Percentiles rank a stretch among this genome's conserved stretches.
Evolutionary conservation across 768 basidiomycete genomes (phyloP).

Genomic region (Tulasnella sp.): DNA sequence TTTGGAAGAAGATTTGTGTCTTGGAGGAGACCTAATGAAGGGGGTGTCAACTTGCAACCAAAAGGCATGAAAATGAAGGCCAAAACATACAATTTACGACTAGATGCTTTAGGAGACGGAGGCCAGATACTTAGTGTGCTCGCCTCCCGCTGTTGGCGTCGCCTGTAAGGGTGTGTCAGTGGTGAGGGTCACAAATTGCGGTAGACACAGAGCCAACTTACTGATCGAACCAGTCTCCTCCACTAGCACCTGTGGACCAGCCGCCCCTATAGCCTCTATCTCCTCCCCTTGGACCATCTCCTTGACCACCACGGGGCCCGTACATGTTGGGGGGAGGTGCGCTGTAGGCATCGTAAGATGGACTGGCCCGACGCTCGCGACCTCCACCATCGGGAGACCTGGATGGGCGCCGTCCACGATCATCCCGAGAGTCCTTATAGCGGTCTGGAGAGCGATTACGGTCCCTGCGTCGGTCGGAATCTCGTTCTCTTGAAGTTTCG

Average conservation of each 20-base stretch:
- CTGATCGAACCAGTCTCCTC: slow-evolving; percentile 64
- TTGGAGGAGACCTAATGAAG: slow-evolving; percentile 52
- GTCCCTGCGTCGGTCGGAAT: background rate
- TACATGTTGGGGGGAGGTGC: slow-evolving; percentile 56
- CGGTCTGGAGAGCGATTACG: background rate
- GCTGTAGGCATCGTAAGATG: slow-evolving; percentile 57
- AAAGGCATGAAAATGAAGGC: slow-evolving; percentile 7
- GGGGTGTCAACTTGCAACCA: slow-evolving; percentile 47
- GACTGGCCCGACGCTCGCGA: slow-evolving; percentile 40
- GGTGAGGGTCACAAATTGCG: slow-evolving; percentile 17
- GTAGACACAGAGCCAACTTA: slow-evolving; percentile 35
- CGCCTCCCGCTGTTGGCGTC: slow-evolving; percentile 60
- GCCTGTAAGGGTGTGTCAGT: slow-evolving; percentile 44
- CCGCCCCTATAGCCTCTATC: slow-evolving; percentile 40
- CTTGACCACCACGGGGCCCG: slow-evolving; percentile 37
- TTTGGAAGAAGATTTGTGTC: slow-evolving; percentile 45
- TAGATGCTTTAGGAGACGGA: slow-evolving; percentile 65
- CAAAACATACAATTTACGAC: slow-evolving; percentile 51
- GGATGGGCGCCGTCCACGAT: background rate
- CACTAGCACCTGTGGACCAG: slow-evolving; percentile 28
- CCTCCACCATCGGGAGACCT: slow-evolving; percentile 1
- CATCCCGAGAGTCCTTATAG: background rate
- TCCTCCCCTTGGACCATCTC: slow-evolving; percentile 36
- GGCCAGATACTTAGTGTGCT: slow-evolving; percentile 71
- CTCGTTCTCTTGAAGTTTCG: background rate